Base-by-base conservation (phyloP, 2,329 filamentous ascomycete species). In the Verticillium albo-atrum region DNA sequence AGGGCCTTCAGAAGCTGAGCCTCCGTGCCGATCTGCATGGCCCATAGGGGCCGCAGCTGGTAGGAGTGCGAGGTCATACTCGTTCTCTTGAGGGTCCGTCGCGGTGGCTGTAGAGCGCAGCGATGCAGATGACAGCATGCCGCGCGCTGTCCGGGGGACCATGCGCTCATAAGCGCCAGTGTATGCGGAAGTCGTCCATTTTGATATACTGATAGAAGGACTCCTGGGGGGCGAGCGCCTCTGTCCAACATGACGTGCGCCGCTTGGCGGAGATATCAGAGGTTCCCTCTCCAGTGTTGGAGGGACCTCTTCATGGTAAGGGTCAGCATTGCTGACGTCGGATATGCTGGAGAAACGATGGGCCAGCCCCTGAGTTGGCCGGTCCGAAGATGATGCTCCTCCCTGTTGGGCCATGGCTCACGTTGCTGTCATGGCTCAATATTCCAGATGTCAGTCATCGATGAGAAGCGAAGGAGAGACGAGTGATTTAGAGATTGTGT, bases 31-130 rank as follows among this genome's bases (percentile, higher is more conserved):
- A 14, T 32, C 27, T 7, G 68, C 66, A 26, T 68, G 72, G 32
- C 68, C 75, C 62, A 80, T 73, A 2, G 78, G 74, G 3, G 75
- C 74, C 4, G 78, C 77, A 4, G 73, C 67, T 4, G 63, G 63
- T 12, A 82, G 70, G 3, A 82, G 71, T 15, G 77, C 75, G 54
- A 82, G 66, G 56, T 74, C 76, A 42, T 78, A 76, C 23, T 73
- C 72, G 51, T 82, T 75, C 56, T 80, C 74, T 6, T 68, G 42
- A 23, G 42, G 42, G n/a, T 23, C 7, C 20, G 42, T 3, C 3
- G n/a, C 10, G 14, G 42, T 23, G 10, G 42, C 7, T 15, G 15
- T 23, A 20, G 15, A 32, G 9, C n/a, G 52, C 15, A 32, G 14
- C 6, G 27, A 28, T 14, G n/a, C 17, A 14, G 27, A 27, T n/a